These are phyloP conservation scores for Leucocoprinus birnbaumii DNA, from an alignment of 768 basidiomycete genomes.

Conservation along the genomic window DNA sequence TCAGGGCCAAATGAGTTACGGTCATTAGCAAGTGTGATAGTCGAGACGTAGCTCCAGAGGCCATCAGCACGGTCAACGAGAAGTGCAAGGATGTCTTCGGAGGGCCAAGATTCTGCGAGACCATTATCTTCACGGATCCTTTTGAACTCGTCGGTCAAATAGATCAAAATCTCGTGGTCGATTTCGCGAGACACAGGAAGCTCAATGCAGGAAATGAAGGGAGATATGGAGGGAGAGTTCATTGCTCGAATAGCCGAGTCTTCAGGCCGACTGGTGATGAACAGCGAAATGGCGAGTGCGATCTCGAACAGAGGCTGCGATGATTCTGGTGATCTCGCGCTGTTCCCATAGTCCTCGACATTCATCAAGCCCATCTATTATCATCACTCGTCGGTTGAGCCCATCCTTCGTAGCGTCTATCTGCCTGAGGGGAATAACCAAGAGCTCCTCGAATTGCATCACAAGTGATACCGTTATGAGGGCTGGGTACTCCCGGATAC, in stretches of 20 bases:
- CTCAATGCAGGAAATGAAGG: background rate
- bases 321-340: background rate
- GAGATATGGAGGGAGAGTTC: background rate
- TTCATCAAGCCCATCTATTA: conserved; percentile 2
- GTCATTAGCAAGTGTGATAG: background rate
- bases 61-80: background rate
- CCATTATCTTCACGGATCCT: background rate
- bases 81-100: background rate
- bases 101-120: background rate
- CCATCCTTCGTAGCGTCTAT: too few species aligned
- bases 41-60: conserved; percentile 1
- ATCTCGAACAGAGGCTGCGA: background rate
- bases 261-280: background rate
- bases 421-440: too few species aligned
- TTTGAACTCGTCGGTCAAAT: background rate
- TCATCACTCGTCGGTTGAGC: background rate
- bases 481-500: too few species aligned
- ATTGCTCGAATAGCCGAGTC: background rate
- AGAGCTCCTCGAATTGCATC: too few species aligned
- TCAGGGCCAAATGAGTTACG: background rate
- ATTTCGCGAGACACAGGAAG: background rate
- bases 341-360: background rate
- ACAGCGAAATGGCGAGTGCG: background rate
- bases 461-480: too few species aligned
- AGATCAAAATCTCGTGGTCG: background rate